phyloP scores from a whole-genome alignment of 2,329 filamentous ascomycete species.

The Cladosporium sp. region DNA sequence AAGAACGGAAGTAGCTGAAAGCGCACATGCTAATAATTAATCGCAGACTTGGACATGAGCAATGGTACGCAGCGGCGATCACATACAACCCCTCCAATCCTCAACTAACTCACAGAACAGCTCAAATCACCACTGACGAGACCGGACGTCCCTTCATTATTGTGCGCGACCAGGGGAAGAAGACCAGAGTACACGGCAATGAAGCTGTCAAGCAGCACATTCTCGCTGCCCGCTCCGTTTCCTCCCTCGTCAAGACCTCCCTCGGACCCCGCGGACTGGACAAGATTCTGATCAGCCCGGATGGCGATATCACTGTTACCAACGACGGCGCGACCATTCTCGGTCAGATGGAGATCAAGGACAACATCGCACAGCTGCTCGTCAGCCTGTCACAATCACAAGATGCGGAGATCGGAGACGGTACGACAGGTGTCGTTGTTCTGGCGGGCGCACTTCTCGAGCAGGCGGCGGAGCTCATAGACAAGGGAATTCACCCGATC shows the following conservation, averaged over 20 bases:
- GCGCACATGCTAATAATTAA: conserved; percentile 22
- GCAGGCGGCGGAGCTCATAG: conserved; percentile 94
- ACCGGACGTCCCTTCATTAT: conserved; percentile 96
- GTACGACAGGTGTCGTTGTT: conserved; percentile 95
- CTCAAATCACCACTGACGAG: conserved; percentile 89
- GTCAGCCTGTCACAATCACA: conserved; percentile 98
- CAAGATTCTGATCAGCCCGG: conserved; percentile 97
- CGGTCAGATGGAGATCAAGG: conserved; percentile 94
- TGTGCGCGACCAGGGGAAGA: conserved; percentile 95
- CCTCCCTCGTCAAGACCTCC: conserved; percentile 95
- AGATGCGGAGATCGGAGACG: conserved; percentile 97
- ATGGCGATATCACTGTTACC: conserved; percentile 97
- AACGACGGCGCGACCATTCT: conserved; percentile 98
- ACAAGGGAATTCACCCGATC: conserved; percentile 99
- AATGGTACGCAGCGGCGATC: conserved; percentile 56
- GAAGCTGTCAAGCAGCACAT: conserved; percentile 99
- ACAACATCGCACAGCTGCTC: conserved; percentile 94
- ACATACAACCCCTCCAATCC: conserved; percentile 4
- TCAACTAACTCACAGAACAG: conserved; percentile 31
- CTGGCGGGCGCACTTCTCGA: conserved; percentile 90
- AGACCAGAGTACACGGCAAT: conserved; percentile 93
- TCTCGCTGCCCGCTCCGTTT: conserved; percentile 88
- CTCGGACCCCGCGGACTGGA: conserved; percentile 92
- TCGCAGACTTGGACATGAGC: conserved; percentile 70
- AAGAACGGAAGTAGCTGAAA: conserved; percentile 48